Evolutionary conservation across 345 rosid species (phyloP), one percentile per base, ranked within the genome.

Genomic region (Salix dunnii): DNA sequence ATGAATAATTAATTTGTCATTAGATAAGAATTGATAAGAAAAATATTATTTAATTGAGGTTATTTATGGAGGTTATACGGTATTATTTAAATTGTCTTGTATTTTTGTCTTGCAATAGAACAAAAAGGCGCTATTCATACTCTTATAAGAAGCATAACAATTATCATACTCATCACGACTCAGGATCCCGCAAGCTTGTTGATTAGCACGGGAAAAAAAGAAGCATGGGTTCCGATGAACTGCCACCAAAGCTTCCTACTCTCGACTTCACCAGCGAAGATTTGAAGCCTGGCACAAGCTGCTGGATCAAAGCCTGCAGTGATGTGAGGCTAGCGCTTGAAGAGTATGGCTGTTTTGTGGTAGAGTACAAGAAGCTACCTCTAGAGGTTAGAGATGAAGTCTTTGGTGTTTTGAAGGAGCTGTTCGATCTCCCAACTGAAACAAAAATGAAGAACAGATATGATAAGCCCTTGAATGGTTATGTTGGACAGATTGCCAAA

Each of bases 331-430:
- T 74, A 71, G 89, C 94, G 49, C 90, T 90, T 43, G 94, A 92
- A 84, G 89, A 87, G 33, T 87, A 83, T 38, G 97, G 97, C 27
- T 88, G 89, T 77, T 89, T 92, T 73, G 77, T 84, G 21, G 84
- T 84, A 30, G 85, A 82, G 72, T 85, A 80, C 82, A 78, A 82
- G 3, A 79, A 60, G 51, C 71, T 84, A 64, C 71, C 88, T 13
- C 42, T 78, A 6, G 73, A 85, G 18, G 77, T 85, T 64, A 84
- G 85, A 5, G 63, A 77, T 0, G 64, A 77, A 33, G 82, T 87
- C 40, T 81, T 91, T 7, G 68, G 77, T 23, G 77, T 78, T 21
- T 62, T 89, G 78, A 86, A 82, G 74, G 85, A 91, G 23, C 79
- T 92, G 74, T 92, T 90, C 53, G 90, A 86, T 77, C 91, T 90